Evolutionary conservation across 352 stramenopile species (phyloP), one percentile per base, ranked within the genome.

Genomic region (Globisporangium parvum): DNA sequence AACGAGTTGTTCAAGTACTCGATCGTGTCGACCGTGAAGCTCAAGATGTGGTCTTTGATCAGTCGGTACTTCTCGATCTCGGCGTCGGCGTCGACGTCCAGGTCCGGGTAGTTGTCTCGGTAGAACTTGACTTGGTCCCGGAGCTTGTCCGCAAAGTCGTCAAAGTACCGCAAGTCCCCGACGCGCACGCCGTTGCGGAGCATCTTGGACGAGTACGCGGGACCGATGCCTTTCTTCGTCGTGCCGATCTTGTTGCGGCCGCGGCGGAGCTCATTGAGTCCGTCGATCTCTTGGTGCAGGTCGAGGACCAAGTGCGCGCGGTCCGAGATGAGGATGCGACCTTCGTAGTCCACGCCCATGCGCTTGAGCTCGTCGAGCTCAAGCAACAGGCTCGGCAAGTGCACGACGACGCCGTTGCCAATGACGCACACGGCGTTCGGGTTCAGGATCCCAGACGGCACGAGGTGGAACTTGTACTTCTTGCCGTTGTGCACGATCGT

Each of bases 401-500:
- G 96, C 67, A 99, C 90, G 21, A 99, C 97, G 15, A 99, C 96
- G 55, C 97, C 97, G 71, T 99, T 99, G 40, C 97, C 96, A 53
- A 99, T 96, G n/a, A 99, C 85, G 67, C 96, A 98, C 37, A 91
- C 88, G 0, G 93, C 95, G 46, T 96, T 77, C 28, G 90, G 80
- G 73, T 99, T 98, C 42, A 99, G 71, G 55, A 99, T 98, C 48
- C 96, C 97, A 44, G 90, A 98, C 3, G 97, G 97, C 53, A 99
- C 79, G 6, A 99, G 73, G 80, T 99, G 97, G 77, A 99, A 99
- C 73, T 98, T 99, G 86, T 99, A 99, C 74, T 98, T 98, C 78
- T 97, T 97, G 49, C 91, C 84, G 47, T 99, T 80, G 53, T 98
- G 95, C 48, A 99, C 95, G 69, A 99, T 99, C 44, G 97, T 99